Evolutionary conservation across 2,329 filamentous ascomycete genomes (phyloP).

Genomic region (Colletotrichum plurivorum): DNA sequence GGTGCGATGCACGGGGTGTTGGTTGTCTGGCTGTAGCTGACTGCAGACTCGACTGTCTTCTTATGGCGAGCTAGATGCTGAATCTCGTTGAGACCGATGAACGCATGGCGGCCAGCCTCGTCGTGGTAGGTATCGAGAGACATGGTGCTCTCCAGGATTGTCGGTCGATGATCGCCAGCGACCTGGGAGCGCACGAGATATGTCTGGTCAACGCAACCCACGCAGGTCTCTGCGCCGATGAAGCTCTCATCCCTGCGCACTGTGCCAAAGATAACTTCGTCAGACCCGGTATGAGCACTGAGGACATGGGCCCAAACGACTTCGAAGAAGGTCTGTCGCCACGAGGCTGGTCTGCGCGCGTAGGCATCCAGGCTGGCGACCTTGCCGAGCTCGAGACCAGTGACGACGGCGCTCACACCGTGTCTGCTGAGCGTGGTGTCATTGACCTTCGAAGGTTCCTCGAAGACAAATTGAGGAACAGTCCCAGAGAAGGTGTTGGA

Average conservation of each 20-base stretch:
- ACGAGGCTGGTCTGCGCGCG: no score
- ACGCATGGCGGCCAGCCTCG: conserved; percentile 10
- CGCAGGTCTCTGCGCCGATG: conserved; percentile 1
- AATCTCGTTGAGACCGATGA: conserved; percentile 6
- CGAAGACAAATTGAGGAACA: no score
- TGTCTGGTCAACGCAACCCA: conserved; percentile 19
- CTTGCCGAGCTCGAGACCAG: no score
- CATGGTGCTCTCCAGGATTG: no score
- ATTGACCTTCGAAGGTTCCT: no score
- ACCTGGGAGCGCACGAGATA: conserved; percentile 5
- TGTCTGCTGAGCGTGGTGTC: no score
- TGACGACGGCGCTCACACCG: no score
- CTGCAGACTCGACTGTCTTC: conserved; percentile 2
- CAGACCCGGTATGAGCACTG: background rate
- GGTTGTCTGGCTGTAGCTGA: conserved; percentile 7
- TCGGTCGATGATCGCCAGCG: background rate
- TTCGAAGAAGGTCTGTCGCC: conserved; percentile 17
- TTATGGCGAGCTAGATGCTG: background rate
- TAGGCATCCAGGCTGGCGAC: no score
- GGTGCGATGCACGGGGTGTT: conserved; percentile 10
- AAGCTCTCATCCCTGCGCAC: conserved; percentile 19
- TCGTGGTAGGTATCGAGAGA: background rate
- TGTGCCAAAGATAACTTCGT: conserved; percentile 7
- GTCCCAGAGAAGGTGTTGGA: no score
- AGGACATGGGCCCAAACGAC: conserved; percentile 13